Evolutionary conservation across 495 filamentous ascomycete species (phyloP).

Genomic region (Trypethelium eluteriae): DNA sequence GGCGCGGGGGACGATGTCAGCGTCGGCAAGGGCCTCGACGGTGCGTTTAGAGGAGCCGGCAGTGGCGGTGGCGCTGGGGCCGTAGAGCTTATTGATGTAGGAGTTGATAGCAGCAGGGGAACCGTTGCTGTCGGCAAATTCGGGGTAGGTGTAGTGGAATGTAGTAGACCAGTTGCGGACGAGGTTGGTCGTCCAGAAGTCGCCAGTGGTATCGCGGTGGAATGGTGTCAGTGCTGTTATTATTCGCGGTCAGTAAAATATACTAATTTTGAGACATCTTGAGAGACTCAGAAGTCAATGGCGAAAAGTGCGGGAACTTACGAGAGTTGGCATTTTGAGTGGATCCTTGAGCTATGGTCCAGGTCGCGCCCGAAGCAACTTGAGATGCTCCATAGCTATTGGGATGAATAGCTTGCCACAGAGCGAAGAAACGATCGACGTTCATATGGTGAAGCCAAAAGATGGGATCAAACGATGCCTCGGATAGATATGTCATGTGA

Average conservation of each 20-base stretch:
- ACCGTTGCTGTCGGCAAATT: constrained; percentile 25
- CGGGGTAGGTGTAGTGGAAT: constrained; percentile 31
- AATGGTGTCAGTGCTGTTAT: constrained; percentile 21
- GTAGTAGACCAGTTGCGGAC: constrained; percentile 21
- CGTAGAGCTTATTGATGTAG: constrained; percentile 29
- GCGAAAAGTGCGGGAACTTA: background rate
- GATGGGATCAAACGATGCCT: constrained; percentile 26
- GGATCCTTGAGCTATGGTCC: constrained; percentile 22
- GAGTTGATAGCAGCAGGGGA: constrained; percentile 20
- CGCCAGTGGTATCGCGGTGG: constrained; percentile 25
- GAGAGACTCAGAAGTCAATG: too few species aligned
- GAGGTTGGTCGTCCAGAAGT: constrained; percentile 25
- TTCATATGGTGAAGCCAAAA: constrained; percentile 31
- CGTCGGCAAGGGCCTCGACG: constrained; percentile 9
- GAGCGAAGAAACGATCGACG: constrained; percentile 28
- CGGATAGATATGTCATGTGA: constrained; percentile 28
- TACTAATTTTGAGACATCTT: background rate
- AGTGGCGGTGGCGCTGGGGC: constrained; percentile 21
- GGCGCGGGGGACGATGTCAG: background rate
- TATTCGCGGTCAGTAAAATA: background rate
- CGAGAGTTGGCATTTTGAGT: constrained; percentile 22
- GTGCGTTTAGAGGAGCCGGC: constrained; percentile 26
- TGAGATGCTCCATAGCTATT: constrained; percentile 24
- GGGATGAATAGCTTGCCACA: constrained; percentile 27
- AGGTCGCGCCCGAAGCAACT: constrained; percentile 18